A percentile compares a stretch with the other conserved stretches of the same genome.
These are phyloP conservation scores for Pseudogymnoascus sp. DNA, from an alignment of 2,329 filamentous ascomycete species.

Conservation along the genomic window DNA sequence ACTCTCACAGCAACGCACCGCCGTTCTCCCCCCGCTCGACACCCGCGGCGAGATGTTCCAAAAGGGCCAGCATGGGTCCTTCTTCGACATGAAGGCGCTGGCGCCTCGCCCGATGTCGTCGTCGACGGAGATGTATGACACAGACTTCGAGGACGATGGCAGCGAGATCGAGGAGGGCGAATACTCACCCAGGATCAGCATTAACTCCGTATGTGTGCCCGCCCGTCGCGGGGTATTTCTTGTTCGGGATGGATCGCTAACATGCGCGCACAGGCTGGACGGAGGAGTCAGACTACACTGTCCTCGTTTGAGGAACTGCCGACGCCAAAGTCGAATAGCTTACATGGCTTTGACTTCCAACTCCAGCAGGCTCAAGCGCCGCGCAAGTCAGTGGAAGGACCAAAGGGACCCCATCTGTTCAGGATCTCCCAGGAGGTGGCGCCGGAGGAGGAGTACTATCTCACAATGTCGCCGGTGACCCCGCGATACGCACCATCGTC, in stretches of 20 bases:
- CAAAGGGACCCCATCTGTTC: conserved; percentile 80
- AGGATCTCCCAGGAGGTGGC: conserved; percentile 50
- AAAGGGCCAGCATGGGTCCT: conserved; percentile 41
- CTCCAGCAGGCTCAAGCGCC: conserved; percentile 35
- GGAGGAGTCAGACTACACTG: conserved; percentile 74
- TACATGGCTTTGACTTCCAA: conserved; percentile 52
- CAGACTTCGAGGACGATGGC: conserved; percentile 58
- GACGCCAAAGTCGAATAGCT: conserved; percentile 48
- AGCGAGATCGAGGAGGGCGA: conserved; percentile 47
- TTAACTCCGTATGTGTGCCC: conserved; percentile 56
- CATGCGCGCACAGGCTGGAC: conserved; percentile 44
- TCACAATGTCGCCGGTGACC: conserved; percentile 67
- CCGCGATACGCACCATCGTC: conserved; percentile 45
- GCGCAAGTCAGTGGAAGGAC: conserved; percentile 63
- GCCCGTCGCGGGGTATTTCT: conserved; percentile 12
- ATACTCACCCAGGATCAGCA: conserved; percentile 56
- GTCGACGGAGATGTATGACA: conserved; percentile 70
- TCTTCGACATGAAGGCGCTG: conserved; percentile 50
- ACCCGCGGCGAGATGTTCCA: conserved; percentile 36
- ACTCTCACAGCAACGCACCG: background rate
- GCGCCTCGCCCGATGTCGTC: conserved; percentile 56
- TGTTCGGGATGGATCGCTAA: conserved; percentile 13
- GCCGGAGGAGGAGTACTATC: conserved; percentile 34
- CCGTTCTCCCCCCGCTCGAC: conserved; percentile 21
- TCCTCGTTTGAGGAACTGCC: conserved; percentile 83